Evolutionary conservation across 2,329 filamentous ascomycete species (phyloP).

Genomic region (Dothistroma septosporum): DNA sequence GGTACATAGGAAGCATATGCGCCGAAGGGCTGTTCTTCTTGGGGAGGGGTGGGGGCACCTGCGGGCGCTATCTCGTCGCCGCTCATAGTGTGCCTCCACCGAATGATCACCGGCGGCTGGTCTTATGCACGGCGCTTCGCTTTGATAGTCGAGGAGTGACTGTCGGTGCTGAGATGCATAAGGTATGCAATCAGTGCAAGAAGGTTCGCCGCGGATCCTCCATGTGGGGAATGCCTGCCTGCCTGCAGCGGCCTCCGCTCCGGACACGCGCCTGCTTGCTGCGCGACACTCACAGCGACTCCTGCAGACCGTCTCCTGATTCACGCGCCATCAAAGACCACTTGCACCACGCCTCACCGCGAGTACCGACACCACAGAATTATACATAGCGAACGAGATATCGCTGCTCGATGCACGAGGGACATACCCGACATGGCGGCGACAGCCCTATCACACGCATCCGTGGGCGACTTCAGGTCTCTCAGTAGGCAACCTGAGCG

Average conservation of each 20-base stretch:
- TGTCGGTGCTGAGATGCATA: too few relatives aligned
- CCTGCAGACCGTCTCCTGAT: background rate
- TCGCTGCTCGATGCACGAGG: background rate
- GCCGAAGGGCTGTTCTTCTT: slow-evolving; percentile 20
- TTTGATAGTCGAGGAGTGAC: background rate
- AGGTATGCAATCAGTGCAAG: background rate
- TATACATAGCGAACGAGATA: background rate
- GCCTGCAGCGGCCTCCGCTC: background rate
- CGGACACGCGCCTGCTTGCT: background rate
- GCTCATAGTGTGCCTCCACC: background rate
- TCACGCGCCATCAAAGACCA: background rate
- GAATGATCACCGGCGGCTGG: background rate
- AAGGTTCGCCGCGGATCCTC: background rate
- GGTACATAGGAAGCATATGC: slow-evolving; percentile 41
- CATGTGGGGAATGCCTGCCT: background rate
- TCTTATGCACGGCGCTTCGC: background rate
- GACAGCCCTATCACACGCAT: slow-evolving; percentile 21
- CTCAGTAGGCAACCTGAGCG: slow-evolving; percentile 32
- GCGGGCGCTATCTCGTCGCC: background rate
- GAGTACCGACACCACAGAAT: background rate
- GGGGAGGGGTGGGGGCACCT: slow-evolving; percentile 21
- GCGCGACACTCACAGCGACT: background rate
- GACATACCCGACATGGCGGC: slow-evolving; percentile 16
- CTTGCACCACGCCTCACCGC: background rate
- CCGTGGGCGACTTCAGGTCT: slow-evolving; percentile 31